These are phyloP conservation scores for Botrytis elliptica DNA, from an alignment of 2,329 filamentous ascomycete genomes.

Conservation along the genomic window DNA sequence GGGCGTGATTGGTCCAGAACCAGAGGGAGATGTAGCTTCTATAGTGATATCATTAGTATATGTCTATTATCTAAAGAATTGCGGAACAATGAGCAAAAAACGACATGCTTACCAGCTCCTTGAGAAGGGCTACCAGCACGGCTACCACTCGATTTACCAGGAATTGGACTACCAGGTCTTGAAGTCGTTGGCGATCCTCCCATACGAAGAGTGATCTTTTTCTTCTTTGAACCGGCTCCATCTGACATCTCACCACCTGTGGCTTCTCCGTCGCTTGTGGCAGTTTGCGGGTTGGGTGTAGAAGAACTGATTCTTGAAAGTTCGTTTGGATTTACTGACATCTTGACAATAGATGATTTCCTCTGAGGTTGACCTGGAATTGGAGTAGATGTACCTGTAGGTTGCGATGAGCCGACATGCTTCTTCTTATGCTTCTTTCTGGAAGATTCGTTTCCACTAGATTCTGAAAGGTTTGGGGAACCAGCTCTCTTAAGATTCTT, in stretches of 20 bases:
- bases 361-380: slow-evolving; percentile 42
- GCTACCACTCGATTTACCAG: slow-evolving; percentile 31
- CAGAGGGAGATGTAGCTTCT: slow-evolving; percentile 18
- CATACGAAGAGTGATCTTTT: slow-evolving; percentile 52
- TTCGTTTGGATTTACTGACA: slow-evolving; percentile 36
- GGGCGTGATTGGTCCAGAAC: slow-evolving; percentile 44
- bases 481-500: slow-evolving; percentile 74
- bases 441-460: slow-evolving; percentile 85
- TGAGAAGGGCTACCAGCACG: slow-evolving; percentile 37
- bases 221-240: slow-evolving; percentile 51
- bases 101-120: slow-evolving; percentile 25
- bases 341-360: slow-evolving; percentile 37
- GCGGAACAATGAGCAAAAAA: neutral
- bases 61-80: neutral
- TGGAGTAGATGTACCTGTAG: slow-evolving; percentile 57
- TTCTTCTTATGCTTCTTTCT: slow-evolving; percentile 78
- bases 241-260: slow-evolving; percentile 68
- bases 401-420: slow-evolving; percentile 50
- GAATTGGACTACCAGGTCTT: slow-evolving; percentile 59
- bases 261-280: slow-evolving; percentile 70
- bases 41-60: slow-evolving; percentile 21
- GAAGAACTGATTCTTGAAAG: slow-evolving; percentile 34
- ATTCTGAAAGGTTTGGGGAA: slow-evolving; percentile 81
- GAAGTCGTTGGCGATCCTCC: slow-evolving; percentile 53
- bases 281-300: slow-evolving; percentile 39